Evolutionary conservation across 2,329 filamentous ascomycete genomes (phyloP).

Genomic region (Phaeosphaeria sp.): DNA sequence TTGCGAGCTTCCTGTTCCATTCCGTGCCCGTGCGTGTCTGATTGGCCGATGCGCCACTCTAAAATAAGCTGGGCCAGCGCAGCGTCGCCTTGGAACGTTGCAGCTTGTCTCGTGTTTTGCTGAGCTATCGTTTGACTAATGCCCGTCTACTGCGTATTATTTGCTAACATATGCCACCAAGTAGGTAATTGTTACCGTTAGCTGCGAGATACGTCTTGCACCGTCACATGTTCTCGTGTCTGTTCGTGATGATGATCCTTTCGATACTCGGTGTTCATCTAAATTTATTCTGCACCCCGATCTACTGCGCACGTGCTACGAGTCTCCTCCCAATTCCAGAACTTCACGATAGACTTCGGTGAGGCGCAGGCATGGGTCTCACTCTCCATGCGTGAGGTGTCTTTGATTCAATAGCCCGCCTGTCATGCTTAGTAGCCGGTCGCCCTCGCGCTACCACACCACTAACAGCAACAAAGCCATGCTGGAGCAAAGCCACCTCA

Average conservation of each 20-base stretch:
- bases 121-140: slow-evolving; percentile 6
- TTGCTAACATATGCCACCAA: neutral
- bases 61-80: slow-evolving; percentile 26
- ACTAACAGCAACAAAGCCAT: neutral
- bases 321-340: neutral
- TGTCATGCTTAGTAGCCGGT: slow-evolving; percentile 13
- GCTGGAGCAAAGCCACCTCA: neutral
- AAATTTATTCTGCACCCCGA: neutral
- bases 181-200: neutral
- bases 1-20: slow-evolving; percentile 12
- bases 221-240: slow-evolving; percentile 15
- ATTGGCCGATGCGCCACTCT: slow-evolving; percentile 32
- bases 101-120: slow-evolving; percentile 14
- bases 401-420: neutral
- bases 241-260: slow-evolving; percentile 2
- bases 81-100: slow-evolving; percentile 25
- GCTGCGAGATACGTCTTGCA: neutral
- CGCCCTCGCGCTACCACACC: slow-evolving; percentile 1
- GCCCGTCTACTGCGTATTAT: neutral
- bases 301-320: neutral
- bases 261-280: neutral
- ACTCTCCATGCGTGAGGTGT: neutral
- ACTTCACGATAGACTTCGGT: neutral
- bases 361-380: neutral
- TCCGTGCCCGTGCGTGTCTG: slow-evolving; percentile 15